Evolutionary conservation across 805 yeast species (phyloP).

Genomic region (Lipomyces orientalis): DNA sequence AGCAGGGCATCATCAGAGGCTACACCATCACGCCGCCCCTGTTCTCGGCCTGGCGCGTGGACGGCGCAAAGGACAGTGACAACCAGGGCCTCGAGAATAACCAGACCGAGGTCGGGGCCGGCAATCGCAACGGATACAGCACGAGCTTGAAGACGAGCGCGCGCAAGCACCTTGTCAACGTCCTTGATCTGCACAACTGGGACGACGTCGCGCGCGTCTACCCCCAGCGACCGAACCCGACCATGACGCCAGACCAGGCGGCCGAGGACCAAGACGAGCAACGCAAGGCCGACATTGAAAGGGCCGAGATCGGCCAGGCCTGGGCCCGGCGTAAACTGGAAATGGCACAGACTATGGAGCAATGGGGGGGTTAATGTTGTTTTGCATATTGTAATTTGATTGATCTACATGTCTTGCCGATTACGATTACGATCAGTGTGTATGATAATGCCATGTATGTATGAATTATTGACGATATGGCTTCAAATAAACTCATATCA

Average conservation of each 20-base stretch:
- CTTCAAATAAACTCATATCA: no score
- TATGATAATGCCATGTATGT: no score
- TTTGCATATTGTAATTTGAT: not conserved
- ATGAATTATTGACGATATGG: no score
- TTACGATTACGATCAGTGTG: no score
- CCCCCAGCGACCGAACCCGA: constrained; percentile 3
- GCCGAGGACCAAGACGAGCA: constrained; percentile 8
- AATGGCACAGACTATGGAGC: constrained; percentile 11
- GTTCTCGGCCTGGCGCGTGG: constrained; percentile 24
- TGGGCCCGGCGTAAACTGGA: not conserved
- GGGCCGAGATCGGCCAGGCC: not conserved
- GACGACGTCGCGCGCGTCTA: not conserved
- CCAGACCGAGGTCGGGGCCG: constrained; percentile 4
- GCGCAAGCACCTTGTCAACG: not conserved
- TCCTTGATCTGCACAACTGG: not conserved
- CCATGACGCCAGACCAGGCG: not conserved
- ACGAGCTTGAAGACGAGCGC: constrained; percentile 22
- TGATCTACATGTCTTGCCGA: no score
- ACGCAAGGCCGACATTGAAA: constrained; percentile 4
- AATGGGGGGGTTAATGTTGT: constrained; percentile 13
- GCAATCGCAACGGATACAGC: constrained; percentile 17
- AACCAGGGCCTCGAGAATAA: constrained; percentile 2
- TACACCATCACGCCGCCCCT: constrained; percentile 24
- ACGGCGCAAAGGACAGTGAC: constrained; percentile 26
- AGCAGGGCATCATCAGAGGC: constrained; percentile 21